These are phyloP conservation scores for Lepiota subincarnata DNA, from an alignment of 768 basidiomycete genomes.

Conservation along the genomic window DNA sequence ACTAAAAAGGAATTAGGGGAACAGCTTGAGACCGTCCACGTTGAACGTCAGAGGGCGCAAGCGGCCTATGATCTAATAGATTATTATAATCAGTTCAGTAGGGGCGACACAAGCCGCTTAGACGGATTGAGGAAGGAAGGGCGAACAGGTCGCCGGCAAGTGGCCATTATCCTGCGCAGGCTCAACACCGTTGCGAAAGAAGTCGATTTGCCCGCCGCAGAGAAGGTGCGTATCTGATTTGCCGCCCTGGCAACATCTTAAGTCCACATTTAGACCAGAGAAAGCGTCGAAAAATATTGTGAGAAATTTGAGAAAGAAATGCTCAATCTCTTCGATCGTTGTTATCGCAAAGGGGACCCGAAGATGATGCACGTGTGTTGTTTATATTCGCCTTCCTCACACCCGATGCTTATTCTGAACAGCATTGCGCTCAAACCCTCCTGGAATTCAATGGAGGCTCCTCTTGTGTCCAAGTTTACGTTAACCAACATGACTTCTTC, in stretches of 20 bases:
- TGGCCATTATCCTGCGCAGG: conserved; percentile 82
- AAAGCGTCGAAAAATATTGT: conserved; percentile 94
- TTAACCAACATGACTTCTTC: conserved; percentile 99
- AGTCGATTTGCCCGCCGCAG: conserved; percentile 81
- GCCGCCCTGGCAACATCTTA: not conserved
- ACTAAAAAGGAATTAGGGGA: conserved; percentile 55
- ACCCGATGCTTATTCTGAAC: conserved; percentile 7
- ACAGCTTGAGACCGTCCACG: conserved; percentile 91
- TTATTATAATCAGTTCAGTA: conserved; percentile 89
- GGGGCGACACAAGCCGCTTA: conserved; percentile 69
- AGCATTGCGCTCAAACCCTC: conserved; percentile 97
- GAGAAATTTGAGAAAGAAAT: conserved; percentile 99
- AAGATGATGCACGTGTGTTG: conserved; percentile 93
- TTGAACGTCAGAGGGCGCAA: conserved; percentile 87
- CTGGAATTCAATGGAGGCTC: conserved; percentile 97
- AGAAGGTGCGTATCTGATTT: conserved; percentile 49
- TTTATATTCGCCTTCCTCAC: not conserved
- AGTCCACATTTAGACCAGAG: conserved; percentile 59
- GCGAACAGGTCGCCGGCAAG: conserved; percentile 80
- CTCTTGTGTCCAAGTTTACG: conserved; percentile 97
- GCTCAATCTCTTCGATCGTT: conserved; percentile 91
- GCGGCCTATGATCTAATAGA: conserved; percentile 92
- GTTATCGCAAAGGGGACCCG: conserved; percentile 95
- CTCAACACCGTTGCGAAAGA: conserved; percentile 89
- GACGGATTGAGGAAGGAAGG: conserved; percentile 85